These are phyloP conservation scores for Conoideocrella luteorostrata DNA, from an alignment of 2,329 filamentous ascomycete species.

Conservation along the genomic window DNA sequence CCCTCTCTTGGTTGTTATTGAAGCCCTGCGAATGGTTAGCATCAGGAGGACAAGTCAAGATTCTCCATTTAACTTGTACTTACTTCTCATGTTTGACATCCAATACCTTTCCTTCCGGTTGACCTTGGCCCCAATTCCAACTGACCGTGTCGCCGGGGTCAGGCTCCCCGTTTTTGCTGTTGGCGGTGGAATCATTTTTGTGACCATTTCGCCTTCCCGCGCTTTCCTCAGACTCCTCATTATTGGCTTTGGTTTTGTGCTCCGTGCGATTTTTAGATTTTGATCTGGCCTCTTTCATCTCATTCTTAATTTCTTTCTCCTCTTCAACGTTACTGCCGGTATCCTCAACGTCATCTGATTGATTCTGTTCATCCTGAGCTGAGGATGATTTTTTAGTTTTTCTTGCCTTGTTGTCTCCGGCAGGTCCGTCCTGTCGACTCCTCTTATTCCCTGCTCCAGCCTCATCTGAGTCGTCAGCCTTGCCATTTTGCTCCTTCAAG, in stretches of 20 bases:
- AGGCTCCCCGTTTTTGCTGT: constrained; percentile 20
- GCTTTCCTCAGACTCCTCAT: background rate
- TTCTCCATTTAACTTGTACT: no score
- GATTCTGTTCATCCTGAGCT: background rate
- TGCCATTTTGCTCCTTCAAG: constrained; percentile 31
- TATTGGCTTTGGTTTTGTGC: background rate
- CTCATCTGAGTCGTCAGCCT: constrained; percentile 8
- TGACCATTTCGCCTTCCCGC: constrained; percentile 1
- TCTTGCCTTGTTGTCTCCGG: constrained; percentile 24
- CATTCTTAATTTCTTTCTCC: constrained; percentile 5
- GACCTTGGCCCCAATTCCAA: constrained; percentile 39
- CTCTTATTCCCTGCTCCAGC: constrained; percentile 21
- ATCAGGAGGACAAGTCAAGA: background rate
- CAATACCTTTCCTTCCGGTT: constrained; percentile 36
- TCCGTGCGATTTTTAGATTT: constrained; percentile 1
- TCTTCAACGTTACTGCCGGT: constrained; percentile 6
- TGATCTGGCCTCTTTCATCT: background rate
- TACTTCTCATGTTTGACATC: constrained; percentile 37
- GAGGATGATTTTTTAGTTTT: constrained; percentile 17
- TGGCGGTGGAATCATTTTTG: constrained; percentile 6
- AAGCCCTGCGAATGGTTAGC: constrained; percentile 19
- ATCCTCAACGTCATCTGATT: constrained; percentile 8
- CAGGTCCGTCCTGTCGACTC: constrained; percentile 15
- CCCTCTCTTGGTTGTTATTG: constrained; percentile 34
- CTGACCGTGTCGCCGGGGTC: constrained; percentile 36